Evolutionary conservation across 2,329 filamentous ascomycete species (phyloP).

Genomic region (Cyclaneusma minus): DNA sequence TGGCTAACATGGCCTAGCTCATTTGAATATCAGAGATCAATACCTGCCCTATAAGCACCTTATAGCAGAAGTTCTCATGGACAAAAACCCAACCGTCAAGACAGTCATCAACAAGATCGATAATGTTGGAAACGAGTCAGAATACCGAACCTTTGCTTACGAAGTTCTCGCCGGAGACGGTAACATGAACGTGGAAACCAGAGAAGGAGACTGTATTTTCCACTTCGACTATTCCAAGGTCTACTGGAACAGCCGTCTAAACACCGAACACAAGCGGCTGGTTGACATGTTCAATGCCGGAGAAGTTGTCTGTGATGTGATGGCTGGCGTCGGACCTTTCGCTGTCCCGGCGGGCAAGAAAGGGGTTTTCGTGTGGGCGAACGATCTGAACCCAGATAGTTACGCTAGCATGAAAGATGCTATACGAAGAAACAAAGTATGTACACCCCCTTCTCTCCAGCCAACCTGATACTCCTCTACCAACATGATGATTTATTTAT

Average conservation of each 20-base stretch:
- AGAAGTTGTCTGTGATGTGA: slow-evolving; percentile 87
- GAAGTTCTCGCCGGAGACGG: slow-evolving; percentile 74
- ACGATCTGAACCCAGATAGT: slow-evolving; percentile 90
- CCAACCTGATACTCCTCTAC: background rate
- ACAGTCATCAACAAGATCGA: slow-evolving; percentile 96
- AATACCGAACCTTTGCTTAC: slow-evolving; percentile 85
- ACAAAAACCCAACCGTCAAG: slow-evolving; percentile 69
- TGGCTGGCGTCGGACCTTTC: slow-evolving; percentile 95
- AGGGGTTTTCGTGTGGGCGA: slow-evolving; percentile 86
- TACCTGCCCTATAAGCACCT: slow-evolving; percentile 77
- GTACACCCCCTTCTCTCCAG: slow-evolving; percentile 3
- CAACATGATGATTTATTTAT: slow-evolving; percentile 8
- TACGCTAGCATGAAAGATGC: slow-evolving; percentile 57
- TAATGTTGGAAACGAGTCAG: slow-evolving; percentile 69
- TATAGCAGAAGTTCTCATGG: slow-evolving; percentile 71
- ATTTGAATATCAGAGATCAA: slow-evolving; percentile 74
- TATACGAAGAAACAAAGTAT: slow-evolving; percentile 64
- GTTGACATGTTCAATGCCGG: slow-evolving; percentile 63
- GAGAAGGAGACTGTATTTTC: slow-evolving; percentile 75
- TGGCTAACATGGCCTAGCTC: slow-evolving; percentile 34
- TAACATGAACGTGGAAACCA: slow-evolving; percentile 70
- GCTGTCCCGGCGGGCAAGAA: slow-evolving; percentile 83
- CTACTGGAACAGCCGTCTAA: slow-evolving; percentile 92
- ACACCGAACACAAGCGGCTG: slow-evolving; percentile 75
- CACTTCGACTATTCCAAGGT: slow-evolving; percentile 90